These are phyloP conservation scores for Pyrenophora teres DNA, from an alignment of 2,329 filamentous ascomycete genomes.

Conservation along the genomic window DNA sequence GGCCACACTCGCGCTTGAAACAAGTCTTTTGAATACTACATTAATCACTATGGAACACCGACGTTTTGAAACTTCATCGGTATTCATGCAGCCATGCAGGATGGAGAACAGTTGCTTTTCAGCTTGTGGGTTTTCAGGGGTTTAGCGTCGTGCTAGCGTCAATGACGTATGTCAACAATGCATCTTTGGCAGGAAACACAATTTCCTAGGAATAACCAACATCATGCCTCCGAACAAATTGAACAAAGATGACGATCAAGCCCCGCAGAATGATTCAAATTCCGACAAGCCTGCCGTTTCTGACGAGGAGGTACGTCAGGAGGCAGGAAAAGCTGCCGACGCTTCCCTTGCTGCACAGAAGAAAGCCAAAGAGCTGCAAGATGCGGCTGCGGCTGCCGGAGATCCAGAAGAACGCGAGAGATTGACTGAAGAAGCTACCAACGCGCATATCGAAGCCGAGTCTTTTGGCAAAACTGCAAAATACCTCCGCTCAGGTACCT, in stretches of 20 bases:
- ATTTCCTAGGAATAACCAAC: not conserved
- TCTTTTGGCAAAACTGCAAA: constrained; percentile 33
- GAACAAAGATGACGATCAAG: constrained; percentile 3
- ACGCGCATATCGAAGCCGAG: constrained; percentile 28
- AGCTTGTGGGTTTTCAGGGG: not conserved
- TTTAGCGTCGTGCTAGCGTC: constrained; percentile 9
- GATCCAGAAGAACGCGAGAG: constrained; percentile 26
- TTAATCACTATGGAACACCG: too few species aligned
- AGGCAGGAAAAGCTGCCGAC: constrained; percentile 26
- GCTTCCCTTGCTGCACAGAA: constrained; percentile 24
- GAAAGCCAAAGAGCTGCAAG: constrained; percentile 25
- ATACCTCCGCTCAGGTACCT: constrained; percentile 29
- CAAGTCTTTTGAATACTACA: too few species aligned
- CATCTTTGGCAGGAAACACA: not conserved
- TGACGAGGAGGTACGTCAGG: constrained; percentile 24
- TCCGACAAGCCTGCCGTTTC: constrained; percentile 17
- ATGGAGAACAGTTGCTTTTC: too few species aligned
- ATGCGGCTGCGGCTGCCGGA: constrained; percentile 23
- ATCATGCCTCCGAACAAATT: constrained; percentile 11
- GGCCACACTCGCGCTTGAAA: too few species aligned
- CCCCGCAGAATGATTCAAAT: not conserved
- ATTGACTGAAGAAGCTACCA: constrained; percentile 27
- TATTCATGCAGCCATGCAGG: too few species aligned
- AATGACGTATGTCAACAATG: constrained; percentile 9
- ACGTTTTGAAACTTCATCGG: too few species aligned